phyloP scores from a whole-genome alignment of 2,329 filamentous ascomycete genomes.

The Fusarium sp. region DNA sequence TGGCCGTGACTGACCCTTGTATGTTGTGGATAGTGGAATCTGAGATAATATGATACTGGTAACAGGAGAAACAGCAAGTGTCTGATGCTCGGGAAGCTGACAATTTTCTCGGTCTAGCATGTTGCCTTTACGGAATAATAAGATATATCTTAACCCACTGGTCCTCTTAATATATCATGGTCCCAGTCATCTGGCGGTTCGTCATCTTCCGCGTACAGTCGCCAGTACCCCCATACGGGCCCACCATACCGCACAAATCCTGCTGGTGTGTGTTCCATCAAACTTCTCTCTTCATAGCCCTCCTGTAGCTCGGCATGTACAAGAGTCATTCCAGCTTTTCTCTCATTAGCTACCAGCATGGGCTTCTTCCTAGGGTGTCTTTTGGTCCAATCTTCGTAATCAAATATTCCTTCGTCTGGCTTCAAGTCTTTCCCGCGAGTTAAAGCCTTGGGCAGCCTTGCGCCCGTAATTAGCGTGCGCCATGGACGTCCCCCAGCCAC shows the following conservation, averaged over 20 bases:
- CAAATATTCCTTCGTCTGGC: not conserved
- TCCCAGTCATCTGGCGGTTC: not conserved
- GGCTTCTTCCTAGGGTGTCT: not conserved
- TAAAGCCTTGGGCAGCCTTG: not conserved
- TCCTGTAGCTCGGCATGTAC: not conserved
- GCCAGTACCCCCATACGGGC: not conserved
- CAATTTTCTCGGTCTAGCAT: too few relatives aligned
- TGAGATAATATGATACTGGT: too few relatives aligned
- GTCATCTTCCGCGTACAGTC: not conserved
- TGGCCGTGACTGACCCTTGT: too few relatives aligned
- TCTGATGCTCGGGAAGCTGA: too few relatives aligned
- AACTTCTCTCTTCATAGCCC: not conserved
- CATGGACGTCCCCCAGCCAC: conserved; percentile 9
- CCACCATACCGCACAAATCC: not conserved
- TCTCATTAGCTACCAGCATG: not conserved
- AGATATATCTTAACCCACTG: too few relatives aligned
- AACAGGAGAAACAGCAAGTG: too few relatives aligned
- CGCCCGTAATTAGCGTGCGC: not conserved
- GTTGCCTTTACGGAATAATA: too few relatives aligned
- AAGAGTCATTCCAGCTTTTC: not conserved
- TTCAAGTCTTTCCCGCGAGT: not conserved
- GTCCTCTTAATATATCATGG: too few relatives aligned
- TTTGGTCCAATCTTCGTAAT: not conserved
- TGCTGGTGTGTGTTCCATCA: not conserved
- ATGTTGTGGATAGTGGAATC: too few relatives aligned